A percentile compares a stretch with the other conserved stretches of the same genome.
phyloP scores from a whole-genome alignment of 2,329 filamentous ascomycete genomes.

The Tolypocladium tropicale region DNA sequence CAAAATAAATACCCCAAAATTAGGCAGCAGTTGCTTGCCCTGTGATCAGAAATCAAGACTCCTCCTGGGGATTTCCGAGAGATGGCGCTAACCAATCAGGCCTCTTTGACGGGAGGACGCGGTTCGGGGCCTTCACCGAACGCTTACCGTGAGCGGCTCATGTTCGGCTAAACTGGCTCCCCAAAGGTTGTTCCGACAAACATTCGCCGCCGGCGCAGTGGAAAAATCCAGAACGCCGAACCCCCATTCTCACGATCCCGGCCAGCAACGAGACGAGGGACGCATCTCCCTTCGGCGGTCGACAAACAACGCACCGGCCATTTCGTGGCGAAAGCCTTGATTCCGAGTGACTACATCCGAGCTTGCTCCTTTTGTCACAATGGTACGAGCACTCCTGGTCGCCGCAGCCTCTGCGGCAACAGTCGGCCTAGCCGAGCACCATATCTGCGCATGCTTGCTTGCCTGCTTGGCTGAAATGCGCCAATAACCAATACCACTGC shows the following conservation, averaged over 20 bases:
- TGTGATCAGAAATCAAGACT: neutral
- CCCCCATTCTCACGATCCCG: slow-evolving; percentile 12
- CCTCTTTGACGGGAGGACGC: neutral
- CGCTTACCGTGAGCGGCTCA: slow-evolving; percentile 11
- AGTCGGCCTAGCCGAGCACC: neutral
- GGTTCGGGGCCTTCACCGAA: neutral
- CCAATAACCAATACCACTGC: neutral
- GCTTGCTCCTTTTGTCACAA: slow-evolving; percentile 8
- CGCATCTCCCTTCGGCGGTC: slow-evolving; percentile 5
- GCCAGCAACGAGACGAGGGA: slow-evolving; percentile 14
- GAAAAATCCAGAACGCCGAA: slow-evolving; percentile 16
- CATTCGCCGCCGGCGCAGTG: slow-evolving; percentile 13
- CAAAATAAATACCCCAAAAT: neutral
- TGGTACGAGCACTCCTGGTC: neutral
- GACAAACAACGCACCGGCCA: neutral
- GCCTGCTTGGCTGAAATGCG: neutral
- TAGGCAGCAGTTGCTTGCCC: neutral
- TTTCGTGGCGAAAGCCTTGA: neutral
- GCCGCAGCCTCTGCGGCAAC: neutral
- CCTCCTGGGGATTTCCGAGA: neutral
- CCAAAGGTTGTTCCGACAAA: slow-evolving; percentile 14
- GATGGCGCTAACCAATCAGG: neutral
- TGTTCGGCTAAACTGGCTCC: slow-evolving; percentile 11
- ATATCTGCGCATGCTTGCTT: neutral
- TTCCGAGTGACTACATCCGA: neutral